These are phyloP conservation scores for Penicillium malachiteum DNA, from an alignment of 495 filamentous ascomycete genomes.

Conservation along the genomic window DNA sequence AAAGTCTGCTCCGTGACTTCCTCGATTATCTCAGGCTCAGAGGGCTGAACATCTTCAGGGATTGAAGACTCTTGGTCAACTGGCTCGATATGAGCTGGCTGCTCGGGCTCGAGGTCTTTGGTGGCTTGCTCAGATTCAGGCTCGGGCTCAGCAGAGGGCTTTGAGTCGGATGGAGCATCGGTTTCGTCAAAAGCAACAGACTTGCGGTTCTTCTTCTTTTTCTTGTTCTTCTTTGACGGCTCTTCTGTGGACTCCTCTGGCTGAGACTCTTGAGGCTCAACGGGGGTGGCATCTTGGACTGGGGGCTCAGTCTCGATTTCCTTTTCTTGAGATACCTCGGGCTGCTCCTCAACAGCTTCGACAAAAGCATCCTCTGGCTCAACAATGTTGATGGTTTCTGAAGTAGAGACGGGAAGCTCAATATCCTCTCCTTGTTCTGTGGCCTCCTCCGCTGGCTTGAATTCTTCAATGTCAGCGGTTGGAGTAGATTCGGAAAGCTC, in stretches of 20 bases:
- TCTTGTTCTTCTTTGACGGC: slow-evolving; percentile 32
- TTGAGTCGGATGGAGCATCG: slow-evolving; percentile 11
- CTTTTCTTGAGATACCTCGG: slow-evolving; percentile 1
- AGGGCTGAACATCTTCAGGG: slow-evolving; percentile 21
- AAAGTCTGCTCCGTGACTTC: slow-evolving; percentile 7
- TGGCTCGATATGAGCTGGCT: slow-evolving; percentile 13
- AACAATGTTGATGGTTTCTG: slow-evolving; percentile 5
- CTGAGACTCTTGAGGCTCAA: slow-evolving; percentile 11
- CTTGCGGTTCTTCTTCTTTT: slow-evolving; percentile 36
- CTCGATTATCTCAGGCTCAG: slow-evolving; percentile 1
- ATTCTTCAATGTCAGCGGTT: neutral
- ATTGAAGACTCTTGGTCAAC: slow-evolving; percentile 16
- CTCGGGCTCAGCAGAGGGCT: slow-evolving; percentile 17
- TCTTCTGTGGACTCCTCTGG: slow-evolving; percentile 14
- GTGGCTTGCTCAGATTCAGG: slow-evolving; percentile 6
- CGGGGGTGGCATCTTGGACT: neutral
- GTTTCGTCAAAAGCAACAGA: slow-evolving; percentile 25
- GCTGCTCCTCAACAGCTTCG: slow-evolving; percentile 24
- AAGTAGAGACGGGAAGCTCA: neutral
- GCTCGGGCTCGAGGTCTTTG: slow-evolving; percentile 14
- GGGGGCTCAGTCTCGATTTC: slow-evolving; percentile 5
- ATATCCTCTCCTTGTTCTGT: neutral
- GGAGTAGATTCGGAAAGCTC: neutral
- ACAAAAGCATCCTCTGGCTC: slow-evolving; percentile 26
- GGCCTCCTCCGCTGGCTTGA: neutral